Evolutionary conservation across 2,329 filamentous ascomycete genomes (phyloP).

Genomic region (Chrysoporthe cubensis): DNA sequence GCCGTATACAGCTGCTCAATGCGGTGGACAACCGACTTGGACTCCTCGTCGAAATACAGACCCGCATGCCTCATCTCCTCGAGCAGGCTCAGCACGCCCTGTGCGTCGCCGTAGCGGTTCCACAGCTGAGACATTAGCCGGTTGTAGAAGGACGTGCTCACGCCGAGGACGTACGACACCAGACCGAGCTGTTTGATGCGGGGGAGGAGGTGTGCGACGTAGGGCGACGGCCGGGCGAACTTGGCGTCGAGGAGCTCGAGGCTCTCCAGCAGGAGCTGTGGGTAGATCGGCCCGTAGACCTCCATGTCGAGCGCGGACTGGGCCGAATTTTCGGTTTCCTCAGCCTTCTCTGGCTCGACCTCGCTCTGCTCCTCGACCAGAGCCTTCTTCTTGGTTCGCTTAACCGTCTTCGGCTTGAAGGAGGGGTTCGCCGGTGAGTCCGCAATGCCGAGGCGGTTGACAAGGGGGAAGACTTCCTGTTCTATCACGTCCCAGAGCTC

Average conservation of each 20-base stretch:
- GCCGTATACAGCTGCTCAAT: slow-evolving; percentile 36
- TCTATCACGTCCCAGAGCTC: slow-evolving; percentile 71
- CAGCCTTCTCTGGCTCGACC: slow-evolving; percentile 13
- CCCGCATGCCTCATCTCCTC: slow-evolving; percentile 69
- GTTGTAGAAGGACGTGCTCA: slow-evolving; percentile 71
- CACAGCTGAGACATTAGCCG: slow-evolving; percentile 66
- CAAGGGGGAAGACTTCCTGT: slow-evolving; percentile 66
- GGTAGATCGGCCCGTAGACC: slow-evolving; percentile 67
- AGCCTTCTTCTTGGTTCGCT: slow-evolving; percentile 25
- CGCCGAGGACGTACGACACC: slow-evolving; percentile 72
- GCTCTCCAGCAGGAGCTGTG: slow-evolving; percentile 61
- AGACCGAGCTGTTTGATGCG: slow-evolving; percentile 70
- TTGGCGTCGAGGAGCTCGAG: slow-evolving; percentile 59
- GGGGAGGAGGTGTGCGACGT: slow-evolving; percentile 66
- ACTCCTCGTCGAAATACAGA: slow-evolving; percentile 58
- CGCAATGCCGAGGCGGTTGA: slow-evolving; percentile 58
- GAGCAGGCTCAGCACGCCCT: slow-evolving; percentile 58
- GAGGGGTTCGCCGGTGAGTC: slow-evolving; percentile 28
- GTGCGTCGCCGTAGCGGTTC: slow-evolving; percentile 61
- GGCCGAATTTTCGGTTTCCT: background rate
- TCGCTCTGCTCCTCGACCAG: slow-evolving; percentile 27
- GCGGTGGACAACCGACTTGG: slow-evolving; percentile 43
- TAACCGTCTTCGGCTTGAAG: slow-evolving; percentile 10
- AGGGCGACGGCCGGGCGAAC: slow-evolving; percentile 61
- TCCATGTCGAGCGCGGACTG: slow-evolving; percentile 50